These are phyloP conservation scores for Alnus rubra DNA, from an alignment of 306 rosid genomes.

Conservation along the genomic window DNA sequence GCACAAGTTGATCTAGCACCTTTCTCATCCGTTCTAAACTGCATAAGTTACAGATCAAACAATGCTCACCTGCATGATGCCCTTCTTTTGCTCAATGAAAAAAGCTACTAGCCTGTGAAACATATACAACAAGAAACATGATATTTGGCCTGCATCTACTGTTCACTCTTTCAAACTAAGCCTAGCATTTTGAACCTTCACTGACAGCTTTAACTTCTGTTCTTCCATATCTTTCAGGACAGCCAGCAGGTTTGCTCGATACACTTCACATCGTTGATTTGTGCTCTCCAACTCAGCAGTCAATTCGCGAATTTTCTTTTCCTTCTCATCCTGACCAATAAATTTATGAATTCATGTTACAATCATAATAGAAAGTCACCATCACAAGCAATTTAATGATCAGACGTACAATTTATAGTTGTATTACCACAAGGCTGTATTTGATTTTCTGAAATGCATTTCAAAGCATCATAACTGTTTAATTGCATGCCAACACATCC, in stretches of 20 bases:
- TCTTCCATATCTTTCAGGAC: constrained; percentile 94
- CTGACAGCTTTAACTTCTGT: constrained; percentile 83
- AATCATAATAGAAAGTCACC: too few species aligned
- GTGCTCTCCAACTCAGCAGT: constrained; percentile 67
- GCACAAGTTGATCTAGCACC: too few species aligned
- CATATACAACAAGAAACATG: neutral
- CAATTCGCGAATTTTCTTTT: constrained; percentile 73
- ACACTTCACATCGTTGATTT: constrained; percentile 84
- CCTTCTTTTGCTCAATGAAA: neutral
- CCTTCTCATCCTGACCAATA: constrained; percentile 63
- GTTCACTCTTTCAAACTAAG: constrained; percentile 82
- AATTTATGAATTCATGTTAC: constrained; percentile 5
- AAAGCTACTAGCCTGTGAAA: neutral
- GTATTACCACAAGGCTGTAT: too few species aligned
- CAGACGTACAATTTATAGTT: too few species aligned
- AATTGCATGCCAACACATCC: too few species aligned
- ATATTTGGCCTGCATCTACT: constrained; percentile 12
- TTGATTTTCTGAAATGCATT: neutral
- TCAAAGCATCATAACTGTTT: too few species aligned
- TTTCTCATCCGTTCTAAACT: too few species aligned
- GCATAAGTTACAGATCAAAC: constrained; percentile 6
- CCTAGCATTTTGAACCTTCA: constrained; percentile 93
- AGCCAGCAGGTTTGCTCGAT: constrained; percentile 76
- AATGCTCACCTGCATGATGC: neutral
- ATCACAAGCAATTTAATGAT: too few species aligned